Conservation (phyloP, 1,284 basidiomycete genomes). For the Tylopilus orsonianus region DNA sequence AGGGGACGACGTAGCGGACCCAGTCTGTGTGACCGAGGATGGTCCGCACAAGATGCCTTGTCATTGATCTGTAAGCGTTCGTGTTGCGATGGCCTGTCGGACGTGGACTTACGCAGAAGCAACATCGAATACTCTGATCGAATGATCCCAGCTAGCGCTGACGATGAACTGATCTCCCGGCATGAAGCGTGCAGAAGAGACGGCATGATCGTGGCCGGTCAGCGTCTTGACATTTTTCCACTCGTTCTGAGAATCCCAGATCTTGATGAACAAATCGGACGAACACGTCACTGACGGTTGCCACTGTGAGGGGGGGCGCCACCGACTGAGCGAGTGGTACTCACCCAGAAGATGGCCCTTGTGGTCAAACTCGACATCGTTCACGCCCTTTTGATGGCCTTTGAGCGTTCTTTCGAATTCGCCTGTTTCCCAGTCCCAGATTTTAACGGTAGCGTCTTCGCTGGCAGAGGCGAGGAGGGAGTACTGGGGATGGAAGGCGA, state of each 20-base stretch:
- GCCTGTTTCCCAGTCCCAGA: constrained; percentile 96
- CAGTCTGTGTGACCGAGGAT: constrained; percentile 60
- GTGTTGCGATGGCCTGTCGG: constrained; percentile 1
- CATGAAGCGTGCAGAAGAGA: constrained; percentile 82
- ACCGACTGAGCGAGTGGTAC: constrained; percentile 24
- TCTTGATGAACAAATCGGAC: constrained; percentile 85
- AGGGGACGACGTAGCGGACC: constrained; percentile 66
- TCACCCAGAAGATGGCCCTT: constrained; percentile 80
- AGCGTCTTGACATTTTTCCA: constrained; percentile 88
- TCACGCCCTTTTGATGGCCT: constrained; percentile 87
- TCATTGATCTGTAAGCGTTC: constrained; percentile 15
- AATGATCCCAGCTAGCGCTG: constrained; percentile 84
- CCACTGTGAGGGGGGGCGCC: constrained; percentile 1
- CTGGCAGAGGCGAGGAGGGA: constrained; percentile 82
- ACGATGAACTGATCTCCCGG: constrained; percentile 83
- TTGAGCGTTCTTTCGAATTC: constrained; percentile 91
- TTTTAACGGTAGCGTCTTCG: constrained; percentile 86
- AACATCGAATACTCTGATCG: constrained; percentile 85
- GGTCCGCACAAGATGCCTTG: constrained; percentile 60
- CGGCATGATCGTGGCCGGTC: constrained; percentile 88
- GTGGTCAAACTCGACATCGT: constrained; percentile 85
- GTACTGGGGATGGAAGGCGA: constrained; percentile 88
- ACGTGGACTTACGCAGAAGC: constrained; percentile 64
- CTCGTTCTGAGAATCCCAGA: constrained; percentile 89
- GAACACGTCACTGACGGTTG: constrained; percentile 74